These are phyloP conservation scores for Eutrema salsugineum DNA, from an alignment of 441 rosid species.

Conservation along the genomic window DNA sequence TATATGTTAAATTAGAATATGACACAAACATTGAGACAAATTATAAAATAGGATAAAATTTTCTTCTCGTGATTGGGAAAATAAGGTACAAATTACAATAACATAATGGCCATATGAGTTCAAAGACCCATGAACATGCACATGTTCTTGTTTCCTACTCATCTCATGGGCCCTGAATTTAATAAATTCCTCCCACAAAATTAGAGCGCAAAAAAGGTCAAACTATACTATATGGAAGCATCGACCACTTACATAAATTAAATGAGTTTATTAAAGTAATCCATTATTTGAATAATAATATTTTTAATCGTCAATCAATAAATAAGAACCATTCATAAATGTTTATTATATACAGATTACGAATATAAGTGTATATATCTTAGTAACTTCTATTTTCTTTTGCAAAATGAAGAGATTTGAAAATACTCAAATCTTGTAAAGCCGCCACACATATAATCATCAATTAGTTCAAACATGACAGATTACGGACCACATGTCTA, in stretches of 20 bases:
- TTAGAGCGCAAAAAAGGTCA: slow-evolving; percentile 24
- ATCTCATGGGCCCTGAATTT: slow-evolving; percentile 29
- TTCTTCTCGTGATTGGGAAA: slow-evolving; percentile 25
- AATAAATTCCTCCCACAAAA: slow-evolving; percentile 27
- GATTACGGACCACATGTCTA: slow-evolving; percentile 23
- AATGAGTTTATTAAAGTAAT: not conserved
- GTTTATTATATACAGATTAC: not conserved
- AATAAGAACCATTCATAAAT: not conserved
- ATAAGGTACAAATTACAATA: slow-evolving; percentile 23
- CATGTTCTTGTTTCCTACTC: slow-evolving; percentile 68
- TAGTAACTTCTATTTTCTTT: not conserved
- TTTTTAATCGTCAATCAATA: not conserved
- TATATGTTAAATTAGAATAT: slow-evolving; percentile 3
- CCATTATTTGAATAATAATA: not conserved
- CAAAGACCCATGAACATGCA: slow-evolving; percentile 54
- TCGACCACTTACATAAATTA: not conserved
- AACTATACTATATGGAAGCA: slow-evolving; percentile 17
- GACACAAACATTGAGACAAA: slow-evolving; percentile 25
- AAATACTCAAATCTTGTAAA: not conserved
- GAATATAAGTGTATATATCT: not conserved
- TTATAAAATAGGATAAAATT: not conserved
- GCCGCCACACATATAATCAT: slow-evolving; percentile 7
- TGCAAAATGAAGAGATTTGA: not conserved
- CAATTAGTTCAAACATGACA: slow-evolving; percentile 11
- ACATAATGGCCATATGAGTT: slow-evolving; percentile 48